phyloP scores from a whole-genome alignment of 1,284 basidiomycete species.

The Agaricales sp. region DNA sequence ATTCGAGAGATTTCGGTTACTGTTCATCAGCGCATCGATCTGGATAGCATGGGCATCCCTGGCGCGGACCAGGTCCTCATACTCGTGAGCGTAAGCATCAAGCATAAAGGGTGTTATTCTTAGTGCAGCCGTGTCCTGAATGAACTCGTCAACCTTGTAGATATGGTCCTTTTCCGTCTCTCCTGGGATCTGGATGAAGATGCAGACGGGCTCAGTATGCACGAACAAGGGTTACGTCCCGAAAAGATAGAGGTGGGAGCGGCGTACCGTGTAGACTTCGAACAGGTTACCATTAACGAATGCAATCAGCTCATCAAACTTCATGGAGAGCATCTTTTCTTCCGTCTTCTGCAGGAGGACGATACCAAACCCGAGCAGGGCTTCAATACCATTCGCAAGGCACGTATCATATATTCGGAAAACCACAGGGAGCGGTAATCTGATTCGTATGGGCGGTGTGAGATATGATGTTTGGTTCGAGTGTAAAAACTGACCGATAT shows the following conservation, averaged over 20 bases:
- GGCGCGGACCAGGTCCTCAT: constrained; percentile 67
- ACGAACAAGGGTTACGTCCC: constrained; percentile 4
- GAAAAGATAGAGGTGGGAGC: background rate
- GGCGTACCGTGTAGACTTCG: constrained; percentile 62
- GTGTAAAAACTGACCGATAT: constrained; percentile 52
- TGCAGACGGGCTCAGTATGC: constrained; percentile 1
- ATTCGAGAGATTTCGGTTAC: constrained; percentile 64
- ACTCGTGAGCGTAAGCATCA: constrained; percentile 82
- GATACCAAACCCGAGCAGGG: constrained; percentile 92
- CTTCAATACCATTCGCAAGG: constrained; percentile 94
- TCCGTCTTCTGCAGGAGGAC: constrained; percentile 86
- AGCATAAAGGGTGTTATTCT: constrained; percentile 88
- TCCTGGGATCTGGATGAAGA: constrained; percentile 16
- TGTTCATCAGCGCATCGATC: constrained; percentile 70
- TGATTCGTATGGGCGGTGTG: constrained; percentile 22
- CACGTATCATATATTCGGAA: constrained; percentile 94
- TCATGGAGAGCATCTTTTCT: constrained; percentile 62
- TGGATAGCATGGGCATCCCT: constrained; percentile 66
- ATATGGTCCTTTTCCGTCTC: constrained; percentile 17
- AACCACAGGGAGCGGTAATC: constrained; percentile 92
- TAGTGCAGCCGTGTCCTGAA: constrained; percentile 75
- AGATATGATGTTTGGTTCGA: too few relatives aligned
- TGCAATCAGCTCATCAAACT: constrained; percentile 81
- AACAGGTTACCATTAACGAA: constrained; percentile 79
- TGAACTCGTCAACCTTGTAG: constrained; percentile 75